Evolutionary conservation across 208 protist genomes (phyloP).

Genomic region (Crithidia expoeki): DNA sequence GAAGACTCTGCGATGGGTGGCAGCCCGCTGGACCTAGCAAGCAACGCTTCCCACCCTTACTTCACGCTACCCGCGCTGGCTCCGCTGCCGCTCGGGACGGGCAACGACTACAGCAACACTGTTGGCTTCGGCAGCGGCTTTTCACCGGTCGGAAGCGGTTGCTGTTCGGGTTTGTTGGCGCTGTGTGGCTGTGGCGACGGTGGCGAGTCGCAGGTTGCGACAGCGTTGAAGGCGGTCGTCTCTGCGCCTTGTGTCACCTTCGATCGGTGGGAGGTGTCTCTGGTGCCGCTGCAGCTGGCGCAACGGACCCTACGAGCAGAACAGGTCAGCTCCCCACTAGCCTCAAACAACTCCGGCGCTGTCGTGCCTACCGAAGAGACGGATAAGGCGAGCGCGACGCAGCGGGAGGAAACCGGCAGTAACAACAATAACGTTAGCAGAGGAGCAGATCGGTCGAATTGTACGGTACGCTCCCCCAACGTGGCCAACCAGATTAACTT

Average conservation of each 20-base stretch:
- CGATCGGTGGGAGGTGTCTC: slow-evolving; percentile 69
- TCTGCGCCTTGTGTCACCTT: slow-evolving; percentile 63
- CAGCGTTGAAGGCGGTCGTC: slow-evolving; percentile 42
- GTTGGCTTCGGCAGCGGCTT: slow-evolving; percentile 78
- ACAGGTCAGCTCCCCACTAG: background rate
- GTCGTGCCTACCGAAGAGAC: background rate
- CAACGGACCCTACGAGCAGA: slow-evolving; percentile 29
- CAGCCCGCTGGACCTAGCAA: background rate
- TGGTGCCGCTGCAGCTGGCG: slow-evolving; percentile 65
- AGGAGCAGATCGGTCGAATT: background rate
- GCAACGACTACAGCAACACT: slow-evolving; percentile 86
- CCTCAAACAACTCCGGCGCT: background rate
- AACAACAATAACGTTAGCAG: background rate
- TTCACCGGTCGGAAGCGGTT: slow-evolving; percentile 18
- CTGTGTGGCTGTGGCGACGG: slow-evolving; percentile 22
- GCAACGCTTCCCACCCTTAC: slow-evolving; percentile 10
- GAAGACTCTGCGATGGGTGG: background rate
- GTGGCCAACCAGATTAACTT: slow-evolving; percentile 39
- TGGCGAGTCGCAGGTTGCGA: slow-evolving; percentile 41
- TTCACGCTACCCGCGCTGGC: slow-evolving; percentile 76
- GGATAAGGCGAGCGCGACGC: background rate
- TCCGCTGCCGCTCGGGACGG: slow-evolving; percentile 78
- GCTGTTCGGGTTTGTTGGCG: slow-evolving; percentile 10
- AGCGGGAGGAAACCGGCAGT: background rate
- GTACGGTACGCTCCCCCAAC: background rate